These are phyloP conservation scores for Fusarium chuoi DNA, from an alignment of 2,329 filamentous ascomycete genomes.

Conservation along the genomic window DNA sequence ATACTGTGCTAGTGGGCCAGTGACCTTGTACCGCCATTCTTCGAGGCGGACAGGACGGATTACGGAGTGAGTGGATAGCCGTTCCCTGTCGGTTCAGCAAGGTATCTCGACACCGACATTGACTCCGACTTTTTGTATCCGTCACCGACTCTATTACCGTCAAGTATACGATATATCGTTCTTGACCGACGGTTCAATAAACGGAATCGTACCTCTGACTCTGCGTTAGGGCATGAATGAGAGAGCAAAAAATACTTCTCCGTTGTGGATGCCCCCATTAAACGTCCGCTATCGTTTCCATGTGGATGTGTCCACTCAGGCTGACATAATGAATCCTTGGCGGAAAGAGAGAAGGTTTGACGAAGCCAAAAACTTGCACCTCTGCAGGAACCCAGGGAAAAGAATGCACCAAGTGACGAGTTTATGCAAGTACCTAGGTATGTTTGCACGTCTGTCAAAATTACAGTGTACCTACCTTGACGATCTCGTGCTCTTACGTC, in stretches of 20 bases:
- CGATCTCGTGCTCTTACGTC: not conserved
- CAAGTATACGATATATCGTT: conserved; percentile 25
- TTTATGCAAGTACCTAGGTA: conserved; percentile 25
- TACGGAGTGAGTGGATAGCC: conserved; percentile 36
- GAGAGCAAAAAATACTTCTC: conserved; percentile 30
- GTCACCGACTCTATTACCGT: conserved; percentile 42
- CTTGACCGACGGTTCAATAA: conserved; percentile 41
- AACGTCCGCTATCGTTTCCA: conserved; percentile 16
- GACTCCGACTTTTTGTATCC: conserved; percentile 37
- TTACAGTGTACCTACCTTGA: conserved; percentile 34
- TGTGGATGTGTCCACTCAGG: conserved; percentile 13
- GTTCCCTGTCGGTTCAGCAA: conserved; percentile 32
- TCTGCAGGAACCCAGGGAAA: conserved; percentile 33
- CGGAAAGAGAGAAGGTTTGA: conserved; percentile 31
- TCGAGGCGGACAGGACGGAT: conserved; percentile 35
- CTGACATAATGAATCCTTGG: conserved; percentile 24
- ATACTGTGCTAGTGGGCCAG: conserved; percentile 26
- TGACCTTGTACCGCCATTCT: conserved; percentile 33
- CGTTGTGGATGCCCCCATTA: conserved; percentile 14
- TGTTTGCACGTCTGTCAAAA: conserved; percentile 7
- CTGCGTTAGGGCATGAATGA: conserved; percentile 37
- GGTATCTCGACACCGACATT: conserved; percentile 42
- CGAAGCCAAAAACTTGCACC: conserved; percentile 31
- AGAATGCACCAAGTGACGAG: conserved; percentile 7
- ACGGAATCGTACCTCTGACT: conserved; percentile 31